These are phyloP conservation scores for Homolaphlyctis polyrhiza DNA, from an alignment of 371 early-diverging fungal genomes.

Conservation along the genomic window DNA sequence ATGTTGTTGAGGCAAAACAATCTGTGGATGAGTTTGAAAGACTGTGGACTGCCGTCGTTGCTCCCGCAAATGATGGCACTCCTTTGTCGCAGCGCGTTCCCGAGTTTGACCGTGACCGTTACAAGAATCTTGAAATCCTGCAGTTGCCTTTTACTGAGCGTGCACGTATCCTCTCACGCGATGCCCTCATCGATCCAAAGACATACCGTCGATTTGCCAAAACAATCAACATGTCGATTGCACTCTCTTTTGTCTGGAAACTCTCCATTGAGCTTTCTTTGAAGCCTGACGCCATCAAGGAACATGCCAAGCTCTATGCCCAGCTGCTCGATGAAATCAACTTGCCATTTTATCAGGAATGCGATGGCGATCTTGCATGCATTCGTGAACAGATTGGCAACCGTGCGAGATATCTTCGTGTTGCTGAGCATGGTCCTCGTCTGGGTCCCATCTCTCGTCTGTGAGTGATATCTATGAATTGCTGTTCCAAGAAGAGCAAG, in stretches of 20 bases:
- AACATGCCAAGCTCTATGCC: conserved; percentile 20
- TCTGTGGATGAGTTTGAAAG: conserved; percentile 21
- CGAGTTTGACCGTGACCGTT: conserved; percentile 2
- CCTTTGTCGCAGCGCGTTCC: too few relatives aligned
- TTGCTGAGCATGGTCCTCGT: conserved; percentile 62
- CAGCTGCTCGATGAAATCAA: conserved; percentile 78
- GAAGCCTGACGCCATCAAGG: background rate
- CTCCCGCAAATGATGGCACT: background rate
- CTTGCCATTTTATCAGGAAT: conserved; percentile 71
- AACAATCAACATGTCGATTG: conserved; percentile 36
- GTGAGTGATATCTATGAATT: too few relatives aligned
- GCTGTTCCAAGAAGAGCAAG: too few relatives aligned
- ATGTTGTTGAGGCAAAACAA: conserved; percentile 43
- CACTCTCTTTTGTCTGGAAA: conserved; percentile 45
- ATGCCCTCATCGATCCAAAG: conserved; percentile 13
- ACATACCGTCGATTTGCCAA: conserved; percentile 47
- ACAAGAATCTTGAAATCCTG: conserved; percentile 5
- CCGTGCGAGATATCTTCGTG: conserved; percentile 78
- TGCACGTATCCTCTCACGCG: conserved; percentile 17
- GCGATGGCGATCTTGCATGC: conserved; percentile 69
- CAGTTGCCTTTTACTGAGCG: conserved; percentile 17
- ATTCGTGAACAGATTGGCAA: conserved; percentile 71
- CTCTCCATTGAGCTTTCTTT: conserved; percentile 4
- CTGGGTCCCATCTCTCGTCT: conserved; percentile 45
- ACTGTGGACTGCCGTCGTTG: conserved; percentile 7